phyloP scores from a whole-genome alignment of 352 stramenopile genomes.

The Pythium apleroticum region DNA sequence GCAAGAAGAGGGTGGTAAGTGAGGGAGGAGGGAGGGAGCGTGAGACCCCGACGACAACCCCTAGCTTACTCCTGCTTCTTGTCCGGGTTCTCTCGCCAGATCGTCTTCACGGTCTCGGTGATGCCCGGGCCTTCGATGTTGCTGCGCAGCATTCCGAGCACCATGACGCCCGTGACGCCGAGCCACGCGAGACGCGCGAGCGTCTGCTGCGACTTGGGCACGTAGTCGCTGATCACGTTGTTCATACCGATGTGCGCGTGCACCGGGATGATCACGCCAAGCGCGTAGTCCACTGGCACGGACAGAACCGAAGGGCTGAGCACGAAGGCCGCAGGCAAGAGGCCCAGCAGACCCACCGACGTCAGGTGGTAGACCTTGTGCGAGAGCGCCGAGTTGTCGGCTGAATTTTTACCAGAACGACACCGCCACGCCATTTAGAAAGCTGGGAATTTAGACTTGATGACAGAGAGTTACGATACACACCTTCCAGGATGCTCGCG shows the following conservation, averaged over 20 bases:
- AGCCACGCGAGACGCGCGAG: constrained; percentile 67
- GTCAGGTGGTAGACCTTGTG: constrained; percentile 70
- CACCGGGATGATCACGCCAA: constrained; percentile 84
- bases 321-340: constrained; percentile 70
- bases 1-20: constrained; percentile 2
- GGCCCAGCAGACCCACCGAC: constrained; percentile 49
- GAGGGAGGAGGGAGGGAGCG: not conserved
- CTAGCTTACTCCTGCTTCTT: constrained; percentile 53
- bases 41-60: not conserved
- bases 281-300: constrained; percentile 71
- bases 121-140: constrained; percentile 84
- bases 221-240: constrained; percentile 94
- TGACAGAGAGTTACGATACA: constrained; percentile 3
- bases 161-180: constrained; percentile 74
- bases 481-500: constrained; percentile 70
- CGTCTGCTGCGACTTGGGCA: constrained; percentile 75
- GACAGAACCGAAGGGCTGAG: constrained; percentile 72
- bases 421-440: constrained; percentile 2
- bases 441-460: not conserved
- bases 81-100: constrained; percentile 79
- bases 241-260: constrained; percentile 95
- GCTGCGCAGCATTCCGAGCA: constrained; percentile 80
- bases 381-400: constrained; percentile 70
- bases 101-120: constrained; percentile 85
- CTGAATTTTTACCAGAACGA: constrained; percentile 29